phyloP scores from a whole-genome alignment of 2,329 filamentous ascomycete species.

The Neoscytalidium dimidiatum region DNA sequence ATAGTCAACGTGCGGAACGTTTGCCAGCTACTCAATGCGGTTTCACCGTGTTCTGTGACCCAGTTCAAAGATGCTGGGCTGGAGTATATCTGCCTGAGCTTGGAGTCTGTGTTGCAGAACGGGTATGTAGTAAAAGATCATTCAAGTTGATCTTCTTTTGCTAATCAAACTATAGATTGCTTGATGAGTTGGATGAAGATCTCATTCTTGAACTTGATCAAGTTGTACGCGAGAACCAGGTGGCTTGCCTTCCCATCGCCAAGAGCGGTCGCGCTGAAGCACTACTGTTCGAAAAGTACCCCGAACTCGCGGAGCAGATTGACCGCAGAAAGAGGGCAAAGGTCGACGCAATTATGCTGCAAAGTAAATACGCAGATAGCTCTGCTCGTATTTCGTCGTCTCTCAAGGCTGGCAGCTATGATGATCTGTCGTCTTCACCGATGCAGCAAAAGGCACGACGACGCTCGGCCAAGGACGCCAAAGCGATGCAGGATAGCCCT shows the following conservation, averaged over 20 bases:
- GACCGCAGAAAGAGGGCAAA: conserved; percentile 69
- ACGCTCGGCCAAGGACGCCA: conserved; percentile 41
- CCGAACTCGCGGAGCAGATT: conserved; percentile 64
- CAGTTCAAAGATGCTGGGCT: conserved; percentile 86
- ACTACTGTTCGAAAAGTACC: conserved; percentile 65
- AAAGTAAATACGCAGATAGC: conserved; percentile 62
- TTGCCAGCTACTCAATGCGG: conserved; percentile 79
- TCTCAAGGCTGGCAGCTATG: conserved; percentile 63
- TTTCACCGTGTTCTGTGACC: conserved; percentile 78
- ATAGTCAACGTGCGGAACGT: conserved; percentile 81
- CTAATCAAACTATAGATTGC: conserved; percentile 51
- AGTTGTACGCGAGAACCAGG: conserved; percentile 79
- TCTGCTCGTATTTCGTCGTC: conserved; percentile 65
- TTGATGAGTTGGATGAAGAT: conserved; percentile 84
- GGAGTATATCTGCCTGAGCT: conserved; percentile 87
- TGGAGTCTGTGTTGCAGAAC: conserved; percentile 91
- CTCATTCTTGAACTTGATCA: conserved; percentile 79
- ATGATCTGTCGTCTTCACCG: conserved; percentile 51
- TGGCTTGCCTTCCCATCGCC: conserved; percentile 73
- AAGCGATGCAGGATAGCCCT: conserved; percentile 58
- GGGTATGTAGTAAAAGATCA: conserved; percentile 56
- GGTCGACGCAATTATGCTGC: conserved; percentile 76
- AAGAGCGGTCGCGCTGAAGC: conserved; percentile 73
- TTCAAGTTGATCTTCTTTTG: no score
- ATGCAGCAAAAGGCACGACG: conserved; percentile 14